Evolutionary conservation across 1,139 yeast genomes (phyloP).

Genomic region (Pichia sp.): DNA sequence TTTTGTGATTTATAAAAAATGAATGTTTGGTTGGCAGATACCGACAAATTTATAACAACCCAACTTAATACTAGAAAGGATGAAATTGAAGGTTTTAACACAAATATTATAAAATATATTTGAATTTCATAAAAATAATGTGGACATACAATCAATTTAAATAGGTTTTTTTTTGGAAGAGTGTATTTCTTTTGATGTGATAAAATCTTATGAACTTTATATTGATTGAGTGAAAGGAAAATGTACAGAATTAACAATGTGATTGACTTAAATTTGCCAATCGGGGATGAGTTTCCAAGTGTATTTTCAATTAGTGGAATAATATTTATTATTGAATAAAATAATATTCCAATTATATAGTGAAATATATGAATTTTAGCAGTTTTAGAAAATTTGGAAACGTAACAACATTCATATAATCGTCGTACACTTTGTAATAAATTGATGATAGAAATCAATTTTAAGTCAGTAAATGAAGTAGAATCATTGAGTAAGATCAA

Average conservation of each 20-base stretch:
- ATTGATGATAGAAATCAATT: conserved; percentile 30
- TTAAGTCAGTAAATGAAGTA: not conserved
- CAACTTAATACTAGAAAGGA: conserved; percentile 37
- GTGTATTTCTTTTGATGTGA: conserved; percentile 60
- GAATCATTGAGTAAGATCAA: not conserved
- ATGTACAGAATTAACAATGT: not conserved
- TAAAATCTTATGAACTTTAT: conserved; percentile 50
- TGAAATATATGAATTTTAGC: conserved; percentile 71
- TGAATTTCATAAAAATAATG: conserved; percentile 75
- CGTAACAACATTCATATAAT: conserved; percentile 47
- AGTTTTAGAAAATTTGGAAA: conserved; percentile 41
- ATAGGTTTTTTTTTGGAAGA: conserved; percentile 50
- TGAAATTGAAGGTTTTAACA: conserved; percentile 15
- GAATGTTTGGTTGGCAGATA: conserved; percentile 57
- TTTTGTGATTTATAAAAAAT: conserved; percentile 38
- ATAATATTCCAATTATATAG: conserved; percentile 65
- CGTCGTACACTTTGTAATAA: conserved; percentile 61
- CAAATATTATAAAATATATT: conserved; percentile 44
- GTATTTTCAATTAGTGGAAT: conserved; percentile 22
- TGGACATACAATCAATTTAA: conserved; percentile 56
- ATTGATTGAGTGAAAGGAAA: conserved; percentile 47
- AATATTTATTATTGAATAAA: conserved; percentile 43
- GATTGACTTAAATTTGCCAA: not conserved
- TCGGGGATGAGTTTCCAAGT: not conserved
- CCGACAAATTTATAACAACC: conserved; percentile 55